Evolutionary conservation across 164 flowering plant genomes (phyloP).

Genomic region (Magnolia changhungtana): DNA sequence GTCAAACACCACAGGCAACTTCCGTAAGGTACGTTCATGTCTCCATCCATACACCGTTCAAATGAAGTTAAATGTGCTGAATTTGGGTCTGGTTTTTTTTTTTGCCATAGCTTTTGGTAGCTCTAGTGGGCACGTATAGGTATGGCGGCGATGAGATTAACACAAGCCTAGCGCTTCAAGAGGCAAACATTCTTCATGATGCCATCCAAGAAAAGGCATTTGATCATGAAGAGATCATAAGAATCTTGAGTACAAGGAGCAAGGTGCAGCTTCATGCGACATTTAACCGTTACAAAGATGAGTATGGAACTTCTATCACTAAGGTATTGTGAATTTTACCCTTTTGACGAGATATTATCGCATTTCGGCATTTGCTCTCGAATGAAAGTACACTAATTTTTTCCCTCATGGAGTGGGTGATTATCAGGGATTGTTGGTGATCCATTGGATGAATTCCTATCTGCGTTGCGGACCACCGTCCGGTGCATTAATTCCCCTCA

Average conservation of each 20-base stretch:
- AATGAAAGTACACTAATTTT: neutral
- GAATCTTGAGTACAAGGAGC: conserved; percentile 78
- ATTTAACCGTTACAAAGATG: conserved; percentile 57
- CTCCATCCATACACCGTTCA: neutral
- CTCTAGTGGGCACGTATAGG: conserved; percentile 35
- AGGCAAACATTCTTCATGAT: conserved; percentile 48
- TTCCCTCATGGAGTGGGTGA: neutral
- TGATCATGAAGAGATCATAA: conserved; percentile 59
- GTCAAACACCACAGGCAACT: conserved; percentile 53
- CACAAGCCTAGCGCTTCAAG: conserved; percentile 48
- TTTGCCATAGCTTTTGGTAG: conserved; percentile 38
- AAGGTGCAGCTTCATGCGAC: conserved; percentile 71
- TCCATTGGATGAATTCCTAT: conserved; percentile 40
- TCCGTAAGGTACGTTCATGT: conserved; percentile 47
- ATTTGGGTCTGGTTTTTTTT: neutral
- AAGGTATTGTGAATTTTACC: conserved; percentile 40
- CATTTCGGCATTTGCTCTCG: neutral
- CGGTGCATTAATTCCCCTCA: conserved; percentile 54
- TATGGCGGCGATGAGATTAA: conserved; percentile 63
- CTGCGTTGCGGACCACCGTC: conserved; percentile 47
- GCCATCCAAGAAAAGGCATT: conserved; percentile 45
- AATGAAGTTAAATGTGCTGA: neutral
- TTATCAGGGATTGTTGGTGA: conserved; percentile 20
- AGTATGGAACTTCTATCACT: conserved; percentile 52
- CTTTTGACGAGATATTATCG: neutral